Base-by-base conservation (phyloP, 345 rosid genomes). In the Camelina laxa region DNA sequence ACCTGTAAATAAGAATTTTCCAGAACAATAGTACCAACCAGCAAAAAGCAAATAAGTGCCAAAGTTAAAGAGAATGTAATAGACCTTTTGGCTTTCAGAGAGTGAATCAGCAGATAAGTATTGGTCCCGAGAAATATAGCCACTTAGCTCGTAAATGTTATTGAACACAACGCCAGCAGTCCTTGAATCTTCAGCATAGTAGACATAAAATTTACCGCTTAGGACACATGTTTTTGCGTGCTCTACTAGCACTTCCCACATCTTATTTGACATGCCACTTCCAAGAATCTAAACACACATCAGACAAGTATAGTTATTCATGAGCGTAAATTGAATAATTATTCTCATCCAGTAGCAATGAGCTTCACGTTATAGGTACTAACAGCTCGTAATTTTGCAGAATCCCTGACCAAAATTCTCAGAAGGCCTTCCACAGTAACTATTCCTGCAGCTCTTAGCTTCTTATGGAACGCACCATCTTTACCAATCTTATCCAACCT, bases 381-480 rank as follows among this genome's bases (percentile, higher is more conserved):
- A 80, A 89, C 97, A 74, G 22, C 81, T 47, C 97, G 87, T 73
- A 88, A 71, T 65, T 83, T 87, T 63, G 74, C 87, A 42, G 74
- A 30, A 82, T 92, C 97, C 73, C 69, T 81, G 75, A 90, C 96
- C 31, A 82, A 69, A 72, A 81, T 81, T 65, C 90, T 86, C 78
- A 92, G 75, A 72, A 92, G 90, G 14, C 88, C 90, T 81, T 90
- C 90, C 13, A 92, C 97, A 10, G 79, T 35, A 63, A 73, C 65
- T 73, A 92, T 88, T 65, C 85, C 83, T 0, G 54, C 14, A n/a
- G 11, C 49, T 19, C 70, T 90, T 48, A 92, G 85, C 81, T 84
- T 86, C 86, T 92, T 92, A 83, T 92, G 96, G 75, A 92, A 92
- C n/a, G 97, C 85, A 50, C 97, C 97, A 82, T 92, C 97, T 80